Base-by-base conservation (phyloP, 805 yeast genomes). In the Saccharomycopsis fermentans region DNA sequence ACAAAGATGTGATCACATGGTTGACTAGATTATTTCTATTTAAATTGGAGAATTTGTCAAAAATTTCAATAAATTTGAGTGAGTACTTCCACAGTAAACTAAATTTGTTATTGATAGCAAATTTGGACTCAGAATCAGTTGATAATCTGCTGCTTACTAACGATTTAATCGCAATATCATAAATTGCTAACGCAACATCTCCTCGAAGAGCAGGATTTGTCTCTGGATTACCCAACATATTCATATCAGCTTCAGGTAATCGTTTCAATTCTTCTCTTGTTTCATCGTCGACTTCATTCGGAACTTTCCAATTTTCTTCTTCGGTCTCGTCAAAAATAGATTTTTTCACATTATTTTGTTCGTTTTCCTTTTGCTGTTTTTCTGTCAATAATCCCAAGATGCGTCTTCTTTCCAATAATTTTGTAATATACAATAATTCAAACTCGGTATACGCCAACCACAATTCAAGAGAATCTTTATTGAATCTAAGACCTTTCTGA, bases 361-460 rank as follows among this genome's bases (percentile, higher is more conserved):
- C 75, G 56, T 77, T 75, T 58, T 76, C 67, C 65, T 78, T 75
- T 69, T 87, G 92, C 65, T 86, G 87, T 60, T 82, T 79, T 64
- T 85, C 91, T 36, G 88, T 83, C 43, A 87, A 77, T 58, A 91
- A 75, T 3, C 92, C 92, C 69, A 92, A 75, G 6, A 92, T 82
- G 69, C 84, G 81, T 69, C 98, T 79, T 73, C 98, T 81, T 6
- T 90, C 84, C 55, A 91, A 75, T 61, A 94, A 77, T 69, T 89
- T 90, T 11, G 96, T 83, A 34, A 91, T 82, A 66, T 90, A 92
- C 26, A 87, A 81, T 65, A 92, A 78, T 72, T 95, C 99, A 65
- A 94, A 85, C 65, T 88, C 90, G 54, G 88, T 83, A 70, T 94
- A 94, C 63, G 86, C 87, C 39, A 83, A 70, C 97, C 98, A 92